phyloP scores from a whole-genome alignment of 129 eudicot species.

The Silybum marianum region DNA sequence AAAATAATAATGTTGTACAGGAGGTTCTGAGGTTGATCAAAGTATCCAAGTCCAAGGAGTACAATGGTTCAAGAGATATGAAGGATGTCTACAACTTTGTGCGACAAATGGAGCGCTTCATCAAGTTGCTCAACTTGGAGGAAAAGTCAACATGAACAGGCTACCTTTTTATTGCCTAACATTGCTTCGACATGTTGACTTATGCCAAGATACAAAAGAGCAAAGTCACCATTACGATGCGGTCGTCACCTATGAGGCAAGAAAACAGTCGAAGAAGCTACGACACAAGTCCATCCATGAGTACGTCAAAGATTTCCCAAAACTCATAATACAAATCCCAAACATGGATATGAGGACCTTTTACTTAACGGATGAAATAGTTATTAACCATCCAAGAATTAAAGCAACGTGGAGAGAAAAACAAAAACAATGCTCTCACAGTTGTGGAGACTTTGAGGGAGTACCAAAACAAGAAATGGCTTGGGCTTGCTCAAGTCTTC shows the following conservation, averaged over 20 bases:
- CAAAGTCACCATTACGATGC: background rate
- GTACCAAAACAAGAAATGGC: no score
- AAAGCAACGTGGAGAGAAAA: no score
- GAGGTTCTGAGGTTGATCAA: background rate
- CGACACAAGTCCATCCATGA: background rate
- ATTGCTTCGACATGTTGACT: background rate
- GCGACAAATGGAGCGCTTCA: background rate
- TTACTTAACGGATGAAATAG: no score
- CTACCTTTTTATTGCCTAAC: background rate
- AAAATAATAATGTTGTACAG: background rate
- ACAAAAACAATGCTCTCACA: no score
- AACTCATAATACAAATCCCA: no score
- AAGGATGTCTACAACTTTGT: background rate
- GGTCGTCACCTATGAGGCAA: background rate
- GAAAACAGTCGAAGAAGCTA: background rate
- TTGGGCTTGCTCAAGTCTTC: no score
- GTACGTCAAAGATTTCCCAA: background rate
- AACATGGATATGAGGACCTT: no score
- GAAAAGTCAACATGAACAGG: background rate
- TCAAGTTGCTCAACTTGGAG: background rate
- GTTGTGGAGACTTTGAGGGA: no score
- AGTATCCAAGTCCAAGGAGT: background rate
- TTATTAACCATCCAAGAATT: no score
- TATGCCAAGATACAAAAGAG: background rate
- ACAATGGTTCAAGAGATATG: background rate